phyloP scores from a whole-genome alignment of 139 green algal species.

The Micromonas pusilla region DNA sequence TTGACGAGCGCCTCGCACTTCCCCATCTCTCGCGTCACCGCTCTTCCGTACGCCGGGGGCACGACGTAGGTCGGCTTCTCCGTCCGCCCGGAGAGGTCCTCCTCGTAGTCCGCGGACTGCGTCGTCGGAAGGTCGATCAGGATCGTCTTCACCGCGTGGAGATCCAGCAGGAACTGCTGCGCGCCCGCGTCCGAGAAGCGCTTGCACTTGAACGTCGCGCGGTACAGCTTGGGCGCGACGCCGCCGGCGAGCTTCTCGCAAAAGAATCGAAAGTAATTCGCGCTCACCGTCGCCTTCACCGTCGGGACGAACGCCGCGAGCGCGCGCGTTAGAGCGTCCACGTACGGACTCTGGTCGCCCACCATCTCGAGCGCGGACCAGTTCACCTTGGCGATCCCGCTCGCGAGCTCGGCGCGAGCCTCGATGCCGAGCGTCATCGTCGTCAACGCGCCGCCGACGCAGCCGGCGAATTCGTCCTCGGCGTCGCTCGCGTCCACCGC shows the following conservation, averaged over 20 bases:
- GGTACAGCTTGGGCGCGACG: slow-evolving; percentile 73
- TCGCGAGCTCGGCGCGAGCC: slow-evolving; percentile 68
- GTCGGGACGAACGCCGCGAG: slow-evolving; percentile 27
- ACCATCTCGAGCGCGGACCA: slow-evolving; percentile 63
- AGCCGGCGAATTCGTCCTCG: slow-evolving; percentile 69
- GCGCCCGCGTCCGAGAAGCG: slow-evolving; percentile 40
- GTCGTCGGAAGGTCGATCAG: slow-evolving; percentile 29
- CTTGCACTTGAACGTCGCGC: slow-evolving; percentile 45
- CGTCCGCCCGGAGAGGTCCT: not conserved
- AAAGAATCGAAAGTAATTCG: slow-evolving; percentile 81
- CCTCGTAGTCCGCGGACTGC: not conserved
- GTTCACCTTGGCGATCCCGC: slow-evolving; percentile 50
- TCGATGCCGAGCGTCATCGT: slow-evolving; percentile 82
- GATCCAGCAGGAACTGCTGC: slow-evolving; percentile 64
- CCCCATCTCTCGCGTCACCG: slow-evolving; percentile 52
- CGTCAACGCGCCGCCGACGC: slow-evolving; percentile 64
- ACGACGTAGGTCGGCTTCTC: not conserved
- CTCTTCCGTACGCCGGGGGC: slow-evolving; percentile 43
- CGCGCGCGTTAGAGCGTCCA: slow-evolving; percentile 38
- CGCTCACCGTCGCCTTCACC: slow-evolving; percentile 49
- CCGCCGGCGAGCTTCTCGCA: slow-evolving; percentile 84
- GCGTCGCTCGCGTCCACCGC: slow-evolving; percentile 66
- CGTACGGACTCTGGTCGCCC: slow-evolving; percentile 83
- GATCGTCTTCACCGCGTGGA: slow-evolving; percentile 52
- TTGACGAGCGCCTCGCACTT: slow-evolving; percentile 70